phyloP scores from a whole-genome alignment of 108 stramenopile species.

The Cylindrotheca closterium region DNA sequence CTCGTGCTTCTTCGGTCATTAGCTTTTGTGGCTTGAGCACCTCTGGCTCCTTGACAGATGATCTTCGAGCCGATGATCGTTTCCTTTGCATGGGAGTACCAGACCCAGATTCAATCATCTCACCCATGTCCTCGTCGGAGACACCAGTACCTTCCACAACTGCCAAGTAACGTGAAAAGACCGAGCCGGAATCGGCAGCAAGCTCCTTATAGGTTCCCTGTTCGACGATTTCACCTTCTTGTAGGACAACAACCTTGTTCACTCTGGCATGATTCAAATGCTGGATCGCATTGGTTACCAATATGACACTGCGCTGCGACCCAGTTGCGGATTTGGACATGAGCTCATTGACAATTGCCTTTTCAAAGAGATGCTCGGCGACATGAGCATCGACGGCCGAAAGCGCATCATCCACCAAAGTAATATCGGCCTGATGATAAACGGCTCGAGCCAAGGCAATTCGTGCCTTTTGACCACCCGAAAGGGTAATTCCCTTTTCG shows the following conservation, averaged over 20 bases:
- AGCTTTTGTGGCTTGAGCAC: slow-evolving; percentile 25
- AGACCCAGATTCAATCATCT: background rate
- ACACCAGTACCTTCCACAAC: slow-evolving; percentile 57
- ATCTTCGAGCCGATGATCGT: background rate
- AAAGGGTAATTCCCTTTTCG: slow-evolving; percentile 57
- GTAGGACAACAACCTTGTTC: slow-evolving; percentile 73
- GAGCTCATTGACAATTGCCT: slow-evolving; percentile 85
- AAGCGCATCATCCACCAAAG: slow-evolving; percentile 92
- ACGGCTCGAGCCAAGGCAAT: slow-evolving; percentile 95
- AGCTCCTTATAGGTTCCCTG: slow-evolving; percentile 77
- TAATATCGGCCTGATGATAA: slow-evolving; percentile 87
- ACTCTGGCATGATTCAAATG: slow-evolving; percentile 72
- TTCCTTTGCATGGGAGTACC: slow-evolving; percentile 10
- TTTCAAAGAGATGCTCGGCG: slow-evolving; percentile 83
- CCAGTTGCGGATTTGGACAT: slow-evolving; percentile 18
- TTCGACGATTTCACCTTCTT: slow-evolving; percentile 79
- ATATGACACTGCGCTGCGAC: slow-evolving; percentile 59
- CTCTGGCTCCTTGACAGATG: background rate
- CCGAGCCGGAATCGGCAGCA: slow-evolving; percentile 37
- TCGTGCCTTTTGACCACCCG: slow-evolving; percentile 95
- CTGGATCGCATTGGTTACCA: slow-evolving; percentile 94
- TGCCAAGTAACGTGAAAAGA: slow-evolving; percentile 57
- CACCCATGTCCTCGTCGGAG: slow-evolving; percentile 25
- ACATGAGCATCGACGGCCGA: slow-evolving; percentile 96
- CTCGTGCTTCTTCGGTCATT: slow-evolving; percentile 60